These are phyloP conservation scores for Odontarrhena argentea DNA, from an alignment of 345 rosid genomes.

Conservation along the genomic window DNA sequence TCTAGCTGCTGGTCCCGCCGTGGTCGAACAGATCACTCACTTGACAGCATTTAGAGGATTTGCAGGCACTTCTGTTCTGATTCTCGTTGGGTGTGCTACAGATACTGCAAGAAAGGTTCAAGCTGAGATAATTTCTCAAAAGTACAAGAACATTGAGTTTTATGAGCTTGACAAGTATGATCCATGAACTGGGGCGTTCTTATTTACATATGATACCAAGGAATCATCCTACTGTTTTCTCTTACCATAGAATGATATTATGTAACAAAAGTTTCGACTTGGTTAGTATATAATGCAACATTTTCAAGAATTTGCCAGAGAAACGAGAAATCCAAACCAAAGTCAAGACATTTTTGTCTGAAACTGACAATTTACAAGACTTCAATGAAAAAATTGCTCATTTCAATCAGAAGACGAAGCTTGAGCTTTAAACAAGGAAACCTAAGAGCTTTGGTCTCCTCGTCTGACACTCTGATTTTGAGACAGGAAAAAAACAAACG, in stretches of 20 bases:
- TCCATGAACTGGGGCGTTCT: constrained; percentile 20
- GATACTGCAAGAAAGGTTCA: constrained; percentile 97
- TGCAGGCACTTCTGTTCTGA: constrained; percentile 96
- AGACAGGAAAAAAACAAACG: background rate
- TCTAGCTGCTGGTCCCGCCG: constrained; percentile 97
- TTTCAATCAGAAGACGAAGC: constrained; percentile 6
- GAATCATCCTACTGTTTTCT: constrained; percentile 6
- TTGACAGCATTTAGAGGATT: constrained; percentile 97
- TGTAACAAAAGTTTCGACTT: constrained; percentile 24
- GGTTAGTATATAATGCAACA: constrained; percentile 30
- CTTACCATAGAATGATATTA: constrained; percentile 1
- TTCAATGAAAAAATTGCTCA: background rate
- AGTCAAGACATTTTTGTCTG: background rate
- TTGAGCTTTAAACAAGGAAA: background rate
- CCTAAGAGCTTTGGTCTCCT: background rate
- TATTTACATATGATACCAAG: constrained; percentile 2
- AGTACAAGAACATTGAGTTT: constrained; percentile 92
- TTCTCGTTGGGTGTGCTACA: constrained; percentile 98
- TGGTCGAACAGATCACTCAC: constrained; percentile 82
- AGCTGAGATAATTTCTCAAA: constrained; percentile 94
- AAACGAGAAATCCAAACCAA: background rate
- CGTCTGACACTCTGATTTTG: background rate
- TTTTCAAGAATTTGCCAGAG: background rate
- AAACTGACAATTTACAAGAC: background rate
- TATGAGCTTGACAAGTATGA: constrained; percentile 67